These are phyloP conservation scores for Fusarium robinianum DNA, from an alignment of 2,329 filamentous ascomycete genomes.

Conservation along the genomic window DNA sequence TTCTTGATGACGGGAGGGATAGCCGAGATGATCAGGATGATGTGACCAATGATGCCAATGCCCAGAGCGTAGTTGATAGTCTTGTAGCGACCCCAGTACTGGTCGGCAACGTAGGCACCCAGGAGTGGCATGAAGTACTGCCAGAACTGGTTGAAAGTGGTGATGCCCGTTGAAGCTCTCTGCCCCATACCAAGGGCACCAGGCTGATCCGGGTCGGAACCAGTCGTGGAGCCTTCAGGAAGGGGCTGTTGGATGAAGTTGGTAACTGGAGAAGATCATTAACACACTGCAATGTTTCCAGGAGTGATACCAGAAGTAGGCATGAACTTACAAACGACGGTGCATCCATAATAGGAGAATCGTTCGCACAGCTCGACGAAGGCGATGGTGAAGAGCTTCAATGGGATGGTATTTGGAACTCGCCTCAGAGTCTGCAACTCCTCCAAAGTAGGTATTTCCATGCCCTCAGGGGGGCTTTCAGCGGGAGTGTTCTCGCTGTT, in stretches of 20 bases:
- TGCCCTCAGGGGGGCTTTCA: conserved; percentile 5
- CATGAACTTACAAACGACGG: conserved; percentile 61
- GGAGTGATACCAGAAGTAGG: not conserved
- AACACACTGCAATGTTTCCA: not conserved
- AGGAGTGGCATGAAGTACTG: conserved; percentile 63
- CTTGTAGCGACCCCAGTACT: conserved; percentile 69
- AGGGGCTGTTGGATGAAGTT: conserved; percentile 67
- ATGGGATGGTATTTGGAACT: conserved; percentile 61
- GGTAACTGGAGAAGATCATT: conserved; percentile 44
- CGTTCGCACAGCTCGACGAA: conserved; percentile 73
- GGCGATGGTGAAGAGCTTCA: conserved; percentile 64
- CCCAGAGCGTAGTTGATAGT: conserved; percentile 67
- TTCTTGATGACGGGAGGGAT: conserved; percentile 64
- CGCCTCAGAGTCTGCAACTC: conserved; percentile 58
- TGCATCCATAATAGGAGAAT: conserved; percentile 73
- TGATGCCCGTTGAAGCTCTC: conserved; percentile 52
- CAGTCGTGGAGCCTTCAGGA: conserved; percentile 58
- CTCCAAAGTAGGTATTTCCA: conserved; percentile 31
- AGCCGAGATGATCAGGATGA: conserved; percentile 69
- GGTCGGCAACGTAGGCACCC: conserved; percentile 55
- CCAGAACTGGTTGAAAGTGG: conserved; percentile 61
- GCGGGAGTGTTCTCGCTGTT: not conserved
- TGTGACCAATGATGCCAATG: conserved; percentile 66
- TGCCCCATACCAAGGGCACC: conserved; percentile 64
- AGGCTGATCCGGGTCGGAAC: conserved; percentile 50